phyloP scores from a whole-genome alignment of 2,329 filamentous ascomycete genomes.

The Fusarium hostae region DNA sequence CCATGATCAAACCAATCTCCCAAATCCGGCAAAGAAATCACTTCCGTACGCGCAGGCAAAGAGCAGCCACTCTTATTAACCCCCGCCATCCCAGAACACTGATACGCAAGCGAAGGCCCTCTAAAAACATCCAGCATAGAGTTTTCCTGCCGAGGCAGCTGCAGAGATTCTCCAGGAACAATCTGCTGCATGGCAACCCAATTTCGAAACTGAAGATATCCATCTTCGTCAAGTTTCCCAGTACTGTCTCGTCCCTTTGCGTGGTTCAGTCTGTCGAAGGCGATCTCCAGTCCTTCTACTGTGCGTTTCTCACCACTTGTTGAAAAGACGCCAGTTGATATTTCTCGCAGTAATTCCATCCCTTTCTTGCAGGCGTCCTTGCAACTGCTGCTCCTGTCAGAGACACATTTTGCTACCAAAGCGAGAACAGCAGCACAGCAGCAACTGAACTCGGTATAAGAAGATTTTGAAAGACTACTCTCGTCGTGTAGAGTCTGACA shows the following conservation, averaged over 20 bases:
- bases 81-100: constrained; percentile 9
- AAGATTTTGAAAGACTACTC: constrained; percentile 32
- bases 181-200: constrained; percentile 39
- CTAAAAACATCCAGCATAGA: neutral
- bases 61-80: neutral
- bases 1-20: constrained; percentile 28
- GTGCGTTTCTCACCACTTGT: constrained; percentile 23
- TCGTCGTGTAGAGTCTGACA: constrained; percentile 26
- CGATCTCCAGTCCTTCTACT: constrained; percentile 17
- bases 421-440: constrained; percentile 36
- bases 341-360: constrained; percentile 20
- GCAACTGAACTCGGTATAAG: constrained; percentile 36
- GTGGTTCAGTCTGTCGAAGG: constrained; percentile 13
- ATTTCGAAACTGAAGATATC: constrained; percentile 36
- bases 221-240: neutral
- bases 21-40: constrained; percentile 15
- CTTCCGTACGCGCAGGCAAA: constrained; percentile 12
- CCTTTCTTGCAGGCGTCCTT: constrained; percentile 20
- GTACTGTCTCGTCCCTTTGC: neutral
- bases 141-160: constrained; percentile 12
- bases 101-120: neutral
- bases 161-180: constrained; percentile 20
- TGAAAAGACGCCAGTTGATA: constrained; percentile 24
- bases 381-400: neutral
- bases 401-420: constrained; percentile 22